These are phyloP conservation scores for Calonectria hongkongensis DNA, from an alignment of 2,329 filamentous ascomycete species.

Conservation along the genomic window DNA sequence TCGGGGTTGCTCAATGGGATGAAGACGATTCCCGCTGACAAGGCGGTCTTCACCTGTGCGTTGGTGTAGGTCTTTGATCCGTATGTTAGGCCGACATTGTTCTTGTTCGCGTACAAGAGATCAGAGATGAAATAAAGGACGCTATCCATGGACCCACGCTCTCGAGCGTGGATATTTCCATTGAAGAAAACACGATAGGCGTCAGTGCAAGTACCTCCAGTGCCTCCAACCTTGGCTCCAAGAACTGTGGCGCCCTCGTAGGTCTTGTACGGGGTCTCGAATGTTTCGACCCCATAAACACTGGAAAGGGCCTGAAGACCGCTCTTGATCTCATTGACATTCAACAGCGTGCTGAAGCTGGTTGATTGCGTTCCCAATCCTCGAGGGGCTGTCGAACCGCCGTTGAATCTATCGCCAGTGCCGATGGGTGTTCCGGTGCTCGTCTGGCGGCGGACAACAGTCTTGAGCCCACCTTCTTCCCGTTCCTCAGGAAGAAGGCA, in stretches of 20 bases:
- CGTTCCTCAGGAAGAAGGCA: conserved; percentile 41
- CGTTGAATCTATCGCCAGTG: conserved; percentile 39
- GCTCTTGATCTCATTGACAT: conserved; percentile 39
- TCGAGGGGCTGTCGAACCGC: conserved; percentile 32
- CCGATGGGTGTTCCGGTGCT: conserved; percentile 39
- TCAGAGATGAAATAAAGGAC: conserved; percentile 74
- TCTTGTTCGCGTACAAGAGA: conserved; percentile 70
- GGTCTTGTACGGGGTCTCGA: conserved; percentile 65
- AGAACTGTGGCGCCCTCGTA: conserved; percentile 63
- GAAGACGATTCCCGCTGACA: conserved; percentile 69
- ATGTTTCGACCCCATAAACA: conserved; percentile 40
- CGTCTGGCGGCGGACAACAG: conserved; percentile 33
- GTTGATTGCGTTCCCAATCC: conserved; percentile 72
- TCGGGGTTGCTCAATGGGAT: conserved; percentile 69
- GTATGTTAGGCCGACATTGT: conserved; percentile 67
- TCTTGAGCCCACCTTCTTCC: conserved; percentile 26
- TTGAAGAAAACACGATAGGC: conserved; percentile 69
- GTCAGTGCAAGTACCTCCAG: conserved; percentile 50
- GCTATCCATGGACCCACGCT: conserved; percentile 71
- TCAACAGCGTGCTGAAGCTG: conserved; percentile 60
- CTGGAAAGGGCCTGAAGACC: conserved; percentile 37
- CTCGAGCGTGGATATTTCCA: conserved; percentile 71
- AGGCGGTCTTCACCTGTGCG: conserved; percentile 68
- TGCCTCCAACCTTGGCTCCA: conserved; percentile 64
- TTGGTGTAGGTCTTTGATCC: conserved; percentile 69